Evolutionary conservation across 306 rosid species (phyloP), one percentile per base, ranked within the genome.

Genomic region (Begonia masoniana): DNA sequence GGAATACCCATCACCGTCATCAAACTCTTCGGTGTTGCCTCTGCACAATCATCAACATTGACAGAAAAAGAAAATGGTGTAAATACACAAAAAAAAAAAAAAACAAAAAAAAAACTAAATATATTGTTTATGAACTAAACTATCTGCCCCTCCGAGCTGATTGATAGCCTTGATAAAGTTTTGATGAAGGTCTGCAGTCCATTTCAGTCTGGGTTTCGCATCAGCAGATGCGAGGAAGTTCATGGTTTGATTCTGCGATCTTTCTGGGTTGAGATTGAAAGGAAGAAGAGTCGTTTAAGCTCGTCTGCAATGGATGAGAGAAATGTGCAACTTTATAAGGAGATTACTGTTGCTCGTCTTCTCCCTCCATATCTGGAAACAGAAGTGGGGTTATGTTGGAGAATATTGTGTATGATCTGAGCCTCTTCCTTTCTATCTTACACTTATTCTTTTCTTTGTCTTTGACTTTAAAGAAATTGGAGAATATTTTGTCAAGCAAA

Each of bases 21-120:
- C 66, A 87, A 69, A 71, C 82, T 73, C 85, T 87, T 87, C 23
- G 96, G 94, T 10, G 96, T 87, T 66, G 96, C 96, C 62, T 83
- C 96, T 84, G 92, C 57, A 36, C 55, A 74, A 58, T 56, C 5
- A 63, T 9, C n/a, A 54, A 12, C 51, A 15, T 16, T 48, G 19
- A 13, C 36, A 15, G 10, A 10, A 9, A 41, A 43, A 6, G 13
- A 50, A 50, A 50, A 50, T 50, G 10, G 54, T 9, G 17, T 14
- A 0, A 13, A 50, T 50, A 15, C 1, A 17, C 8, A 3, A n/a
- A 41, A 15, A 59, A 42, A 10, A 62, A n/a, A 17, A 14, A 9
- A 50, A 50, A 3, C 19, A 17, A 17, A 17, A 49, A 26, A 53
- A 24, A 5, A 56, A n/a, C 17, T 1, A 42, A 56, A 51, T 19